A percentile compares a stretch with the other conserved stretches of the same genome.
phyloP scores from a whole-genome alignment of 805 yeast genomes.

The Brettanomyces sp. region DNA sequence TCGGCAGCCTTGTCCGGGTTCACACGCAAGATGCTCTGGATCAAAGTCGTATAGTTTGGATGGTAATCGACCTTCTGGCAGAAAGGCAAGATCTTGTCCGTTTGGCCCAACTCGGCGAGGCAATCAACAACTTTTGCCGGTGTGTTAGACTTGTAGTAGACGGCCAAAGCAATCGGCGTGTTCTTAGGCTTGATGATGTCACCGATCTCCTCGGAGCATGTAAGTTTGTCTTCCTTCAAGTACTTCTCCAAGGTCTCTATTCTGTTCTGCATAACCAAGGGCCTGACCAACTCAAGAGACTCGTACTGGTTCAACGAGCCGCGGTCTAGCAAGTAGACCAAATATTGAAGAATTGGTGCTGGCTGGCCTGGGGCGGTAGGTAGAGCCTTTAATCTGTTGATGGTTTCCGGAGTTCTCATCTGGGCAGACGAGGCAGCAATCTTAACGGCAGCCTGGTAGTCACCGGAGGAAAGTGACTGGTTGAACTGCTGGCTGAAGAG shows the following conservation, averaged over 20 bases:
- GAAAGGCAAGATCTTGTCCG: slow-evolving; percentile 90
- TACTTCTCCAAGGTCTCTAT: slow-evolving; percentile 91
- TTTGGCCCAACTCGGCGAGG: slow-evolving; percentile 92
- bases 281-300: slow-evolving; percentile 89
- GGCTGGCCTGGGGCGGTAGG: slow-evolving; percentile 92
- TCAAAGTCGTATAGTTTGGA: slow-evolving; percentile 83
- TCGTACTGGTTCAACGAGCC: slow-evolving; percentile 90
- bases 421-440: slow-evolving; percentile 93
- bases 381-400: slow-evolving; percentile 80
- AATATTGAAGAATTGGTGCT: slow-evolving; percentile 88
- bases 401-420: slow-evolving; percentile 89
- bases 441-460: slow-evolving; percentile 87
- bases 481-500: slow-evolving; percentile 89
- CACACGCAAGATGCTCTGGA: slow-evolving; percentile 83
- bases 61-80: slow-evolving; percentile 80
- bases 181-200: slow-evolving; percentile 89
- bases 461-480: slow-evolving; percentile 71
- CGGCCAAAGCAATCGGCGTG: slow-evolving; percentile 77
- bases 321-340: slow-evolving; percentile 82
- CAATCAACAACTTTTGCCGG: slow-evolving; percentile 86
- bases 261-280: slow-evolving; percentile 92
- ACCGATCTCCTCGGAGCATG: slow-evolving; percentile 94
- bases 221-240: slow-evolving; percentile 90
- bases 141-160: slow-evolving; percentile 73
- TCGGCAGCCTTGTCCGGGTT: slow-evolving; percentile 98